Conservation (phyloP, 371 early-diverging fungal genomes). For the Rhizopus stolonifer region DNA sequence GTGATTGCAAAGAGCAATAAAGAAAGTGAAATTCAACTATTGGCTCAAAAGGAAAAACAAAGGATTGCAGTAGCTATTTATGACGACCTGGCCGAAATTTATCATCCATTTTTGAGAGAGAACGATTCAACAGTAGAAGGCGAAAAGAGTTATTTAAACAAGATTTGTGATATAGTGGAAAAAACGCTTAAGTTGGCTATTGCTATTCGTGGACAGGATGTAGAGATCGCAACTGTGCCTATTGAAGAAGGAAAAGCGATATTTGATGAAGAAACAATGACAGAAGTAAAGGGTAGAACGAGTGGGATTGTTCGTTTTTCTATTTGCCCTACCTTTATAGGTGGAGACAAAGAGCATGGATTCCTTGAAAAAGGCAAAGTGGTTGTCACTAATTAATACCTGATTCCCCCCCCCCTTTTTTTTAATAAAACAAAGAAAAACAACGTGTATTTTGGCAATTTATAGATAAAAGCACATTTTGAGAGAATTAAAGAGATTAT, state of each 20-base stretch:
- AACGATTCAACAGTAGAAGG: slow-evolving; percentile 37
- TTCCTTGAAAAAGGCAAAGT: slow-evolving; percentile 53
- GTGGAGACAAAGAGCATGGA: slow-evolving; percentile 43
- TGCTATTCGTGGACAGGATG: slow-evolving; percentile 60
- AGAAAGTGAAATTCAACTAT: slow-evolving; percentile 45
- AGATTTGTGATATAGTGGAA: slow-evolving; percentile 55
- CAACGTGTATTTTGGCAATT: background rate
- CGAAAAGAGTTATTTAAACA: slow-evolving; percentile 39
- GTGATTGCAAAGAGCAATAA: slow-evolving; percentile 51
- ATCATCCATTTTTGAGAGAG: slow-evolving; percentile 46
- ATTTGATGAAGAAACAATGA: slow-evolving; percentile 49
- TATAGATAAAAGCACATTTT: background rate
- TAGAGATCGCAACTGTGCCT: slow-evolving; percentile 48
- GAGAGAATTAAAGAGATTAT: background rate
- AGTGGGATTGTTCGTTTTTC: slow-evolving; percentile 30
- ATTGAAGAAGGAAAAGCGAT: slow-evolving; percentile 44
- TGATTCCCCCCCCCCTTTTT: background rate
- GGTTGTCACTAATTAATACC: slow-evolving; percentile 26
- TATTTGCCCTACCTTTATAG: slow-evolving; percentile 38
- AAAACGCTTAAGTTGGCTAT: slow-evolving; percentile 52
- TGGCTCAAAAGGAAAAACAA: slow-evolving; percentile 38
- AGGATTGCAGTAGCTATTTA: slow-evolving; percentile 37
- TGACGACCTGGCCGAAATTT: slow-evolving; percentile 45
- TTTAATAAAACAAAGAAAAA: background rate
- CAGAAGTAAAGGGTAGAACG: slow-evolving; percentile 35